Conservation (phyloP, 164 flowering plant genomes). For the Brasenia schreberi region DNA sequence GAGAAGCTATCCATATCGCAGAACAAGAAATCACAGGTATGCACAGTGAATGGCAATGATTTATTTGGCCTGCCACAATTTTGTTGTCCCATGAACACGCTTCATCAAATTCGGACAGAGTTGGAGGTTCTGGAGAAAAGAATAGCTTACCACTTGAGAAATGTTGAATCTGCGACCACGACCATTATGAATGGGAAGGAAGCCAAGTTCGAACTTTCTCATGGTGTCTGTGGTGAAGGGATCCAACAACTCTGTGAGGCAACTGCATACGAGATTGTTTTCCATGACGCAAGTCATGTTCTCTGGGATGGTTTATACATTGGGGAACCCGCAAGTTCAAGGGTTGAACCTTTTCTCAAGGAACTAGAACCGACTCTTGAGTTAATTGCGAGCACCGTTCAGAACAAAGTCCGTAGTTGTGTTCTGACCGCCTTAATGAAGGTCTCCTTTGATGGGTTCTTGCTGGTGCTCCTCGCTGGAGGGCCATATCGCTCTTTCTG, state of each 20-base stretch:
- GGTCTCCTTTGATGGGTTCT: slow-evolving; percentile 81
- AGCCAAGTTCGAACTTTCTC: slow-evolving; percentile 49
- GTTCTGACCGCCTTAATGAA: slow-evolving; percentile 66
- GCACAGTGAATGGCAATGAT: slow-evolving; percentile 30
- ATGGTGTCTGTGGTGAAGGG: slow-evolving; percentile 57
- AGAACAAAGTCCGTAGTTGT: slow-evolving; percentile 54
- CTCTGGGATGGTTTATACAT: slow-evolving; percentile 68
- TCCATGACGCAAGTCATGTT: slow-evolving; percentile 57
- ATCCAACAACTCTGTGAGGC: slow-evolving; percentile 63
- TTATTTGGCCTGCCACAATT: slow-evolving; percentile 45
- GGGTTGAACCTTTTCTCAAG: slow-evolving; percentile 63
- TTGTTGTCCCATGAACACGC: slow-evolving; percentile 74
- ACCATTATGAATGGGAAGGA: slow-evolving; percentile 27
- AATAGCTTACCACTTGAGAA: slow-evolving; percentile 25
- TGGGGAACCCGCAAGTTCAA: slow-evolving; percentile 45
- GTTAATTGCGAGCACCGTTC: slow-evolving; percentile 40
- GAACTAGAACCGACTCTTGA: slow-evolving; percentile 60
- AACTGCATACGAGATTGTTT: slow-evolving; percentile 59
- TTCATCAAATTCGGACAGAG: slow-evolving; percentile 52
- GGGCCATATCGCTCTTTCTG: slow-evolving; percentile 66
- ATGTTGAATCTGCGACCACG: slow-evolving; percentile 25
- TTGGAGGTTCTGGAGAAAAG: slow-evolving; percentile 48
- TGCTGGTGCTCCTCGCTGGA: slow-evolving; percentile 77
- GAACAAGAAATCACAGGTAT: slow-evolving; percentile 53
- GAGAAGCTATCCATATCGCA: slow-evolving; percentile 35